phyloP scores from a whole-genome alignment of 495 filamentous ascomycete genomes.

The Chaetomium cochliodes region DNA sequence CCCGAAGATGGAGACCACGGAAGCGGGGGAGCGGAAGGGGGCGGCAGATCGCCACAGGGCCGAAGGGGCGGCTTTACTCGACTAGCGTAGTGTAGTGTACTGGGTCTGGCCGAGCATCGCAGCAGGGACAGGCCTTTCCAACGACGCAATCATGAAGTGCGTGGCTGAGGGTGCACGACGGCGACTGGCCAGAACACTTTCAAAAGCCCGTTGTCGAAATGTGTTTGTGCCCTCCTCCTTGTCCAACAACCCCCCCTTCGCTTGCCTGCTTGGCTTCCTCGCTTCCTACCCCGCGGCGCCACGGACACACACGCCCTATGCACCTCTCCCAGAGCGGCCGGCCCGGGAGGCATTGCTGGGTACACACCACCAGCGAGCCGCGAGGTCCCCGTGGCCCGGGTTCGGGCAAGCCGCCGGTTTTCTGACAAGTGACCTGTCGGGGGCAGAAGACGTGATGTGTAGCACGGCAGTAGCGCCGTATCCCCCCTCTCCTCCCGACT shows the following conservation, averaged over 20 bases:
- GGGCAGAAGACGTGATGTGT: not conserved
- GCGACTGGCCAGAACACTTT: not conserved
- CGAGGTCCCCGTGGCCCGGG: not conserved
- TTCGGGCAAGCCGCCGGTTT: not conserved
- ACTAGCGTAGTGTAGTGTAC: not conserved
- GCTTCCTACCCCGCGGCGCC: not conserved
- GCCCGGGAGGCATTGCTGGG: not conserved
- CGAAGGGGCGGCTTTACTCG: slow-evolving; percentile 1
- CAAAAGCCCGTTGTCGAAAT: too few relatives aligned
- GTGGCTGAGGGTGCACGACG: not conserved
- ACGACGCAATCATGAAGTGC: not conserved
- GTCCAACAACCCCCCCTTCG: not conserved
- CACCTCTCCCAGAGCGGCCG: not conserved
- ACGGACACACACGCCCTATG: not conserved
- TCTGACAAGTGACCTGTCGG: not conserved
- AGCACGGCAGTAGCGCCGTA: not conserved
- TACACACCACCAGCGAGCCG: not conserved
- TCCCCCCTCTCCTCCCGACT: not conserved
- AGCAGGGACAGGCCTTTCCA: not conserved
- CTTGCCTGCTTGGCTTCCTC: not conserved
- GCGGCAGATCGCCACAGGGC: slow-evolving; percentile 4
- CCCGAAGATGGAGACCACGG: not conserved
- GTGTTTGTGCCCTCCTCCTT: too few relatives aligned
- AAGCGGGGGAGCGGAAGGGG: slow-evolving; percentile 1
- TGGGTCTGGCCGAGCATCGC: not conserved